Evolutionary conservation across 352 stramenopile genomes (phyloP).

Genomic region (Phytopythium helicoides): DNA sequence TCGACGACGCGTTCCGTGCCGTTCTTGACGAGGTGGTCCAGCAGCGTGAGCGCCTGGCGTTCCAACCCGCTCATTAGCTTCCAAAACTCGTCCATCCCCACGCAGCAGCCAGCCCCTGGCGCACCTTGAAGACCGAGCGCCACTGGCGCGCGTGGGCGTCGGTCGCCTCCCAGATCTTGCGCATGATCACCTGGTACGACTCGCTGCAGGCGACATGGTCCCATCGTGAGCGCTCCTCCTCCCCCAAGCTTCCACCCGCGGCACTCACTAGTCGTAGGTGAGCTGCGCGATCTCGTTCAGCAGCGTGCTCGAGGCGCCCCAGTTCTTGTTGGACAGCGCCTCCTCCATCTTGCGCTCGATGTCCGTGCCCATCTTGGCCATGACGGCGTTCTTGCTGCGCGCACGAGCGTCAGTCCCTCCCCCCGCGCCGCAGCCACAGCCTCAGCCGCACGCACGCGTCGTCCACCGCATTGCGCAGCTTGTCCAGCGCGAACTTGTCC

Average conservation of each 20-base stretch:
- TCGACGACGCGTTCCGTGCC: conserved; percentile 97
- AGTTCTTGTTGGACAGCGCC: conserved; percentile 99
- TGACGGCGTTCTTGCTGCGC: conserved; percentile 78
- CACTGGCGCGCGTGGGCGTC: conserved; percentile 91
- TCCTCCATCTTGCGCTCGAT: conserved; percentile 91
- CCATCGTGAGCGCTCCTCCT: too few species aligned
- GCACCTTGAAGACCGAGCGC: conserved; percentile 96
- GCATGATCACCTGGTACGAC: conserved; percentile 88
- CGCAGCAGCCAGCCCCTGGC: neutral
- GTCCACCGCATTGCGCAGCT: conserved; percentile 87
- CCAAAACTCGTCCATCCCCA: too few species aligned
- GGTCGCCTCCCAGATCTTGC: conserved; percentile 95
- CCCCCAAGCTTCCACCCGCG: too few species aligned
- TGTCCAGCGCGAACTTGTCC: conserved; percentile 85
- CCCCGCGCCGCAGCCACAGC: neutral
- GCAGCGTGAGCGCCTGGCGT: conserved; percentile 78
- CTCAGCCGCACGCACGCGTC: conserved; percentile 54
- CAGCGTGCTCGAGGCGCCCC: conserved; percentile 96
- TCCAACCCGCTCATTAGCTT: too few species aligned
- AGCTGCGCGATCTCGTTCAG: conserved; percentile 98
- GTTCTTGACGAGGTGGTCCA: conserved; percentile 99
- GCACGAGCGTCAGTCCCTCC: neutral
- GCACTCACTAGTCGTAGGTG: conserved; percentile 97
- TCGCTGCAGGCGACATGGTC: conserved; percentile 69
- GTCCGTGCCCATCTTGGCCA: conserved; percentile 85